These are phyloP conservation scores for Hibiscus tridactylites DNA, from an alignment of 345 rosid species.

Conservation along the genomic window DNA sequence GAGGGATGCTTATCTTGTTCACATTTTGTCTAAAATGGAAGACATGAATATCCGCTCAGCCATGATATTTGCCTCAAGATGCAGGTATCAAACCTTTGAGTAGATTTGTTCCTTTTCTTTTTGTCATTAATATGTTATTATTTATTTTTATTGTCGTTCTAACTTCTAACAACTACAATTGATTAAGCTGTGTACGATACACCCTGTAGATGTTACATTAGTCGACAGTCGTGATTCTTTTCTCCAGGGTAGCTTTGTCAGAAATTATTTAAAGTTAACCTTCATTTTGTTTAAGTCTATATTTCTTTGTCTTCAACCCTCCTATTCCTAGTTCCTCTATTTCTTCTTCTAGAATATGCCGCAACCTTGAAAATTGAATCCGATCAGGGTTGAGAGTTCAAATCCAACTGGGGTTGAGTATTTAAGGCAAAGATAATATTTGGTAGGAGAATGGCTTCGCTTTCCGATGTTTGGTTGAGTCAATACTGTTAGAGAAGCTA, in stretches of 20 bases:
- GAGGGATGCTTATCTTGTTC: conserved; percentile 74
- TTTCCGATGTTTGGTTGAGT: too few relatives aligned
- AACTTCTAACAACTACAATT: background rate
- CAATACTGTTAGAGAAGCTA: too few relatives aligned
- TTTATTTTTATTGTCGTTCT: background rate
- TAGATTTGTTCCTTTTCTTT: background rate
- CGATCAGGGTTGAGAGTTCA: too few relatives aligned
- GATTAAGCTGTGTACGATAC: background rate
- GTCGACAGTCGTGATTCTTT: background rate
- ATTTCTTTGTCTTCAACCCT: too few relatives aligned
- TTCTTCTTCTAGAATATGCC: too few relatives aligned
- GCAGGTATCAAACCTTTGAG: conserved; percentile 50
- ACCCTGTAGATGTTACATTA: background rate
- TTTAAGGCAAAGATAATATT: too few relatives aligned
- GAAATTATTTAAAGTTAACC: background rate
- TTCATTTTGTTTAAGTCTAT: too few relatives aligned
- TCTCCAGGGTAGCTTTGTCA: background rate
- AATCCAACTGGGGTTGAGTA: too few relatives aligned
- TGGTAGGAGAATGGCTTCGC: too few relatives aligned
- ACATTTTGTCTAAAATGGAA: conserved; percentile 72
- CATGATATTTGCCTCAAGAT: conserved; percentile 87
- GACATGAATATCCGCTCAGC: conserved; percentile 81
- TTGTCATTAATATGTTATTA: background rate
- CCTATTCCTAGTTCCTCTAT: too few relatives aligned
- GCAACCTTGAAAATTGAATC: too few relatives aligned